Conservation (phyloP, 1,139 yeast species). For the Hemisphaericaspora subhashii region DNA sequence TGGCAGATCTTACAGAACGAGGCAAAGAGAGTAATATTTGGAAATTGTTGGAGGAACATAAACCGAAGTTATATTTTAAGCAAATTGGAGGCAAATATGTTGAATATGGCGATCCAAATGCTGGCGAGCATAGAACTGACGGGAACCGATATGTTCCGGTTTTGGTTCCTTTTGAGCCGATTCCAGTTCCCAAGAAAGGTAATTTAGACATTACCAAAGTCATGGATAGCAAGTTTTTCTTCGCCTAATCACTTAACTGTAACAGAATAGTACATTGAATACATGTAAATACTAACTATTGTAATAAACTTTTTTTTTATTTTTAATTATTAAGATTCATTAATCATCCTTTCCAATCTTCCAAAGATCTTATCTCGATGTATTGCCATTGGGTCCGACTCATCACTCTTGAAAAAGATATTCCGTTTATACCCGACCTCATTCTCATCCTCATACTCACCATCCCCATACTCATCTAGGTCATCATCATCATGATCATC, state of each 20-base stretch:
- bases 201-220: slow-evolving; percentile 34
- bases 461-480: slow-evolving; percentile 29
- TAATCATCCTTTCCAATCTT: slow-evolving; percentile 50
- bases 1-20: slow-evolving; percentile 10
- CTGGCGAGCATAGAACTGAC: neutral
- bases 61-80: slow-evolving; percentile 24
- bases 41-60: slow-evolving; percentile 17
- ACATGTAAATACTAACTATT: neutral
- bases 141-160: slow-evolving; percentile 16
- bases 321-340: slow-evolving; percentile 10
- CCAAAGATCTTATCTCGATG: slow-evolving; percentile 66
- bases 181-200: slow-evolving; percentile 34
- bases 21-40: slow-evolving; percentile 6
- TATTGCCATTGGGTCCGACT: slow-evolving; percentile 58
- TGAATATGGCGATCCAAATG: slow-evolving; percentile 1
- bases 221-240: slow-evolving; percentile 36
- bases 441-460: slow-evolving; percentile 19
- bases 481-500: slow-evolving; percentile 21
- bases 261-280: too few species aligned
- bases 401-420: slow-evolving; percentile 52
- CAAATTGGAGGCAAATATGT: slow-evolving; percentile 4
- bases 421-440: slow-evolving; percentile 36
- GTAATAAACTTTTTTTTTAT: neutral
- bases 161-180: slow-evolving; percentile 26
- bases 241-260: slow-evolving; percentile 11